phyloP scores from a whole-genome alignment of 2,329 filamentous ascomycete species.

The Trichoderma polysporum region DNA sequence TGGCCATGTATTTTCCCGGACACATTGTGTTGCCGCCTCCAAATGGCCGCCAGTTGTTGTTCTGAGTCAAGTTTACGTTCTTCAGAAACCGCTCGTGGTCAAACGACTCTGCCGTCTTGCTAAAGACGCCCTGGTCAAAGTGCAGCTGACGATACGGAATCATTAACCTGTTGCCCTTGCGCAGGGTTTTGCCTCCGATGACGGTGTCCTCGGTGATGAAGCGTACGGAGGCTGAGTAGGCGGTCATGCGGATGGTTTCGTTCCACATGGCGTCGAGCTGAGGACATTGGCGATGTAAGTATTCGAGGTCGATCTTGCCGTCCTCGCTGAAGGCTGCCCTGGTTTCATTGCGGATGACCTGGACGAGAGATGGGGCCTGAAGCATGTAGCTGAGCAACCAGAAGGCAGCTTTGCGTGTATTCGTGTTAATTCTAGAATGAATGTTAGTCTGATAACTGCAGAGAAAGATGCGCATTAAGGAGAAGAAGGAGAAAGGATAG shows the following conservation, averaged over 20 bases:
- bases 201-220: conserved; percentile 26
- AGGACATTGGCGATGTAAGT: conserved; percentile 31
- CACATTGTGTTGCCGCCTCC: conserved; percentile 33
- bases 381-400: conserved; percentile 31
- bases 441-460: neutral
- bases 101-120: conserved; percentile 23
- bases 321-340: conserved; percentile 25
- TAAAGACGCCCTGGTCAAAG: conserved; percentile 23
- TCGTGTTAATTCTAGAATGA: conserved; percentile 30
- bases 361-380: conserved; percentile 24
- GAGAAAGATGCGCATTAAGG: too few species aligned
- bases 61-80: conserved; percentile 21
- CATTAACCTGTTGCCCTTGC: conserved; percentile 30
- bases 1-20: conserved; percentile 28
- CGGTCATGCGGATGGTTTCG: conserved; percentile 29
- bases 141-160: conserved; percentile 31
- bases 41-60: conserved; percentile 28
- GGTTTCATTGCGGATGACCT: conserved; percentile 26
- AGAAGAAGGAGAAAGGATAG: neutral
- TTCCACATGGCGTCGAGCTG: conserved; percentile 29
- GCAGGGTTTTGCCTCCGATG: conserved; percentile 31
- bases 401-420: conserved; percentile 30
- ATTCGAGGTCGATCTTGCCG: conserved; percentile 32
- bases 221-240: conserved; percentile 29
- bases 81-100: conserved; percentile 24